Conservation (phyloP, 805 yeast species). For the Sugiyamaella chiloensis region DNA sequence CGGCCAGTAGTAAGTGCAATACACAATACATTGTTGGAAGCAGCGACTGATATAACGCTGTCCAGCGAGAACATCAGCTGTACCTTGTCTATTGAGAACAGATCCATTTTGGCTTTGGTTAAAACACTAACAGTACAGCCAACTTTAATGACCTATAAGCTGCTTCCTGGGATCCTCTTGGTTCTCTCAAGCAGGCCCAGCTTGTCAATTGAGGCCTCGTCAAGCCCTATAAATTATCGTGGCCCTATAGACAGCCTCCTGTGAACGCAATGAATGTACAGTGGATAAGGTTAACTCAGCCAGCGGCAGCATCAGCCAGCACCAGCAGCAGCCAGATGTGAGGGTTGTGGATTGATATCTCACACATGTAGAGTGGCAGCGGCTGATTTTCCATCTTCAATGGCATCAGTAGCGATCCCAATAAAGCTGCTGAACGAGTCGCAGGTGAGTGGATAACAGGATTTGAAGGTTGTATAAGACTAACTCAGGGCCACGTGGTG, state of each 20-base stretch:
- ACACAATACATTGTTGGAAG: constrained; percentile 52
- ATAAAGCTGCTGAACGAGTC: constrained; percentile 84
- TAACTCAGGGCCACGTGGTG: constrained; percentile 69
- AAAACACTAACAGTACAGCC: no score
- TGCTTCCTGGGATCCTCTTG: no score
- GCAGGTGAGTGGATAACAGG: constrained; percentile 37
- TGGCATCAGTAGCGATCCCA: constrained; percentile 74
- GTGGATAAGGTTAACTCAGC: no score
- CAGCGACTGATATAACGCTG: constrained; percentile 50
- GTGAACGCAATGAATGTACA: no score
- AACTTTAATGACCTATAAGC: no score
- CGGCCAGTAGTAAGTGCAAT: constrained; percentile 51
- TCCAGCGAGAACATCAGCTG: constrained; percentile 50
- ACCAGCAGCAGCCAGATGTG: no score
- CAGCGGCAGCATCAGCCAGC: no score
- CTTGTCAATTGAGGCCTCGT: no score
- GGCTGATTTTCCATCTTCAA: constrained; percentile 22
- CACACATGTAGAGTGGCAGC: not conserved
- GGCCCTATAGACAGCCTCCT: no score
- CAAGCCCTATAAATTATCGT: no score
- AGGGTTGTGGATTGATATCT: no score
- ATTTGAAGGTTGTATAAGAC: not conserved
- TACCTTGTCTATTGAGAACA: constrained; percentile 39
- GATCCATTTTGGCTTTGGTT: not conserved
- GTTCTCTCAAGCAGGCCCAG: no score